These are phyloP conservation scores for Saksenaea oblongispora DNA, from an alignment of 371 early-diverging fungal genomes.

Conservation along the genomic window DNA sequence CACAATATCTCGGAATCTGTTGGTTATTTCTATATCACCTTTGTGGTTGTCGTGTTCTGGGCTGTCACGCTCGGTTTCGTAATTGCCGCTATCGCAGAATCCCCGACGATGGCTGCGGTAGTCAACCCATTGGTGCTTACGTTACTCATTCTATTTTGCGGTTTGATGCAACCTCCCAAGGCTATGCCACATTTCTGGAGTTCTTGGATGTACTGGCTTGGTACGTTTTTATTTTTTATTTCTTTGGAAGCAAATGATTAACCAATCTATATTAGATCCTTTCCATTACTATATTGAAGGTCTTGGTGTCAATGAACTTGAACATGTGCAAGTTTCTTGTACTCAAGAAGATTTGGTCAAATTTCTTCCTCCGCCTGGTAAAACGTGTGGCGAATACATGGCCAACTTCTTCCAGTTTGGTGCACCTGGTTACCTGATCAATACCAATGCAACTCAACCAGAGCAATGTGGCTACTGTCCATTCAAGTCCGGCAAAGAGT, in stretches of 20 bases:
- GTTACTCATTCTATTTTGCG: slow-evolving; percentile 60
- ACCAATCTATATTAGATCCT: slow-evolving; percentile 9
- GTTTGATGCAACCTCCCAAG: slow-evolving; percentile 55
- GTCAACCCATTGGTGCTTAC: slow-evolving; percentile 64
- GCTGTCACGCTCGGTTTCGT: slow-evolving; percentile 62
- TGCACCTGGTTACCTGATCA: slow-evolving; percentile 54
- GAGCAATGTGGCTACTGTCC: slow-evolving; percentile 60
- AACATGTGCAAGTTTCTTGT: slow-evolving; percentile 45
- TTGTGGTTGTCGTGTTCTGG: slow-evolving; percentile 51
- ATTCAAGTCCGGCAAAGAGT: slow-evolving; percentile 47
- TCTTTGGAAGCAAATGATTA: too few relatives aligned
- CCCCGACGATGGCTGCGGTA: slow-evolving; percentile 57
- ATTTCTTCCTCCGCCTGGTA: slow-evolving; percentile 53
- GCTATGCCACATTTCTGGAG: slow-evolving; percentile 71
- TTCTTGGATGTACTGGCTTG: slow-evolving; percentile 67
- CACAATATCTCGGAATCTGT: slow-evolving; percentile 36
- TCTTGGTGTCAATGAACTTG: slow-evolving; percentile 59
- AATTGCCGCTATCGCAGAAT: slow-evolving; percentile 61
- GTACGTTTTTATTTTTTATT: too few relatives aligned
- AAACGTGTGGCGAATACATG: slow-evolving; percentile 56
- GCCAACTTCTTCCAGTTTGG: slow-evolving; percentile 38
- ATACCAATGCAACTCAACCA: slow-evolving; percentile 32
- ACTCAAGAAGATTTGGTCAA: slow-evolving; percentile 31
- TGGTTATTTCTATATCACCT: slow-evolving; percentile 57
- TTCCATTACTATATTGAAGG: slow-evolving; percentile 68